These are phyloP conservation scores for Phalaenopsis equestris DNA, from an alignment of 106 monocot species.

Conservation along the genomic window DNA sequence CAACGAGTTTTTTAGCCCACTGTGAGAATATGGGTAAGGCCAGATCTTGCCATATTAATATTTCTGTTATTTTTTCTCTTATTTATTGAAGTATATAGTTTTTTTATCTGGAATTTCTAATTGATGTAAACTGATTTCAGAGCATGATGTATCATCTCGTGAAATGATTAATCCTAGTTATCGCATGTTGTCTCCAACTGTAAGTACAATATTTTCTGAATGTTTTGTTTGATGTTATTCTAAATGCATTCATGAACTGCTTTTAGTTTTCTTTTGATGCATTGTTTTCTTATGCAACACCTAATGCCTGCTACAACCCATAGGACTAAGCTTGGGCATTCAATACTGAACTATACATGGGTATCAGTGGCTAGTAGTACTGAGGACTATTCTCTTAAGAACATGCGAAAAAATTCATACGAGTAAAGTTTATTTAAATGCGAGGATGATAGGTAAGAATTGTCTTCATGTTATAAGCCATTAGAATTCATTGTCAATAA, in stretches of 20 bases:
- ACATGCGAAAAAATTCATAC: slow-evolving; percentile 97
- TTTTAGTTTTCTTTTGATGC: slow-evolving; percentile 7
- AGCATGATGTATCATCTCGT: slow-evolving; percentile 88
- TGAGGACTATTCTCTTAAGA: slow-evolving; percentile 98
- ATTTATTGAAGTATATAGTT: background rate
- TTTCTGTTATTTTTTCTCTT: background rate
- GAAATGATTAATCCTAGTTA: slow-evolving; percentile 87
- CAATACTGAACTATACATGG: slow-evolving; percentile 87
- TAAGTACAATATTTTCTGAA: slow-evolving; percentile 22
- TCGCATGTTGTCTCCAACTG: slow-evolving; percentile 80
- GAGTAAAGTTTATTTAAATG: slow-evolving; percentile 98
- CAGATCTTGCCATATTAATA: background rate
- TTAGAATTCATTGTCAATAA: background rate
- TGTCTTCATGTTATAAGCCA: background rate
- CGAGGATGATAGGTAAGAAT: slow-evolving; percentile 87
- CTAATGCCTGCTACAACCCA: slow-evolving; percentile 72
- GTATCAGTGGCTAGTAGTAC: slow-evolving; percentile 96
- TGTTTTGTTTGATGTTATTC: background rate
- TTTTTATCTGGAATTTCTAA: slow-evolving; percentile 1
- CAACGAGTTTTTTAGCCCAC: slow-evolving; percentile 63
- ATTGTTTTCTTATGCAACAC: slow-evolving; percentile 45
- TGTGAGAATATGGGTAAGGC: slow-evolving; percentile 75
- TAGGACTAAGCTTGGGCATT: slow-evolving; percentile 63
- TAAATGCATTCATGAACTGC: background rate
- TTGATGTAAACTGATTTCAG: slow-evolving; percentile 67